Conservation (phyloP, 306 rosid species). For the apple (Malus domestica) region DNA sequence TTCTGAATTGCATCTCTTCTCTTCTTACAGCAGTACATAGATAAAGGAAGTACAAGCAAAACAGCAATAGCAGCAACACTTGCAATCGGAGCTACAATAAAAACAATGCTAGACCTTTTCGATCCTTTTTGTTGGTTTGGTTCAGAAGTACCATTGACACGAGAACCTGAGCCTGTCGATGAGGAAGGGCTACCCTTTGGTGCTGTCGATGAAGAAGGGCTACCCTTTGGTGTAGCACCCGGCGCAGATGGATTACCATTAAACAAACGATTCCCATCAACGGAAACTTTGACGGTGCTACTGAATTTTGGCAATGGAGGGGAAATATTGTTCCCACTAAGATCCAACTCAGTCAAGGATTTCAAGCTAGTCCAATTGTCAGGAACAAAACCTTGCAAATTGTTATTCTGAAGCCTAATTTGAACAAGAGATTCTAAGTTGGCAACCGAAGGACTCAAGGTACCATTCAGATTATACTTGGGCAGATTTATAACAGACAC, state of each 20-base stretch:
- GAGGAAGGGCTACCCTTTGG: conserved; percentile 15
- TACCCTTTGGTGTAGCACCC: conserved; percentile 10
- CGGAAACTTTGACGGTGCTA: conserved; percentile 35
- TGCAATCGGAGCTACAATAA: conserved; percentile 47
- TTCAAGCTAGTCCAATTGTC: conserved; percentile 59
- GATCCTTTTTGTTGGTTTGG: conserved; percentile 16
- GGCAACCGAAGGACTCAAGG: conserved; percentile 74
- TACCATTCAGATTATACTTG: conserved; percentile 49
- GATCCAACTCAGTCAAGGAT: conserved; percentile 56
- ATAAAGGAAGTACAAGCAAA: conserved; percentile 63
- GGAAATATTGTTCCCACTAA: conserved; percentile 63
- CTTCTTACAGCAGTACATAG: conserved; percentile 54
- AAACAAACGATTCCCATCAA: conserved; percentile 35
- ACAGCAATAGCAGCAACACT: conserved; percentile 69
- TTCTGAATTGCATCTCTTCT: conserved; percentile 30
- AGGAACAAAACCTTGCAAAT: conserved; percentile 59
- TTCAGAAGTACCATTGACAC: conserved; percentile 2
- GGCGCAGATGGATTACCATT: conserved; percentile 12
- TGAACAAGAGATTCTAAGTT: conserved; percentile 49
- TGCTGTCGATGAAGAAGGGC: conserved; percentile 8
- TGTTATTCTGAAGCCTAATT: conserved; percentile 51
- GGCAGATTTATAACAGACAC: conserved; percentile 67
- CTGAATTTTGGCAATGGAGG: conserved; percentile 71
- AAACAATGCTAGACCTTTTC: conserved; percentile 26
- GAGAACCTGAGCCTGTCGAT: conserved; percentile 6